Percentiles rank a stretch among this genome's conserved stretches.
phyloP scores from a whole-genome alignment of 306 rosid genomes.

The Hylodesmum podocarpum region DNA sequence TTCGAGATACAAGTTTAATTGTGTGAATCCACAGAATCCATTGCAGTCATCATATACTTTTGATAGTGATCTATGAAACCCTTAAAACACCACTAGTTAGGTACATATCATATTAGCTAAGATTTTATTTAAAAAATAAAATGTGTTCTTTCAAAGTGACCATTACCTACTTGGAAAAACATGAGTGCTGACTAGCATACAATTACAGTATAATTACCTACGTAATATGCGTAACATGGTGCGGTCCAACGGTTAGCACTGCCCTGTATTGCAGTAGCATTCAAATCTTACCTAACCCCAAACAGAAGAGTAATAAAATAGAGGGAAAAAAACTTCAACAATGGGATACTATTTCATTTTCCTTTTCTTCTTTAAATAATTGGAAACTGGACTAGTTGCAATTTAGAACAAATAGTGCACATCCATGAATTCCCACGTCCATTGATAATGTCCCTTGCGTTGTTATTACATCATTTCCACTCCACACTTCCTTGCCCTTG shows the following conservation, averaged over 20 bases:
- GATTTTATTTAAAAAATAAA: neutral
- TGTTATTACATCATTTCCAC: conserved; percentile 41
- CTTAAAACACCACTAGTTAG: neutral
- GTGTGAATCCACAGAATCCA: too few relatives aligned
- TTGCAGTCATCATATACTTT: too few relatives aligned
- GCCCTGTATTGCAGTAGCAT: neutral
- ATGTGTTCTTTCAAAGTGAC: neutral
- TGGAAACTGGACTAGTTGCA: conserved; percentile 35
- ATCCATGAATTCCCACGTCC: conserved; percentile 54
- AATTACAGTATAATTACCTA: neutral
- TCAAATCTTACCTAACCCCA: neutral
- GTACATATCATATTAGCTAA: neutral
- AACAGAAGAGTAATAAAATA: neutral
- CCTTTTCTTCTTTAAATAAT: neutral
- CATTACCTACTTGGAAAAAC: neutral
- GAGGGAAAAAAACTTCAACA: neutral
- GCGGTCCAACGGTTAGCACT: neutral
- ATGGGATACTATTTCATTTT: neutral
- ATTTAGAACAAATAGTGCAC: conserved; percentile 57
- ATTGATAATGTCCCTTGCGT: conserved; percentile 38
- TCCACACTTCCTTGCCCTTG: conserved; percentile 65
- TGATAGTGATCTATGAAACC: too few relatives aligned
- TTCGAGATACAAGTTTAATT: too few relatives aligned
- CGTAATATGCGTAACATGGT: neutral
- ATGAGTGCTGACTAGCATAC: neutral